Percentiles rank a stretch among this genome's conserved stretches.
Conservation (phyloP, 2,329 filamentous ascomycete genomes). For the Corynespora cassiicola region DNA sequence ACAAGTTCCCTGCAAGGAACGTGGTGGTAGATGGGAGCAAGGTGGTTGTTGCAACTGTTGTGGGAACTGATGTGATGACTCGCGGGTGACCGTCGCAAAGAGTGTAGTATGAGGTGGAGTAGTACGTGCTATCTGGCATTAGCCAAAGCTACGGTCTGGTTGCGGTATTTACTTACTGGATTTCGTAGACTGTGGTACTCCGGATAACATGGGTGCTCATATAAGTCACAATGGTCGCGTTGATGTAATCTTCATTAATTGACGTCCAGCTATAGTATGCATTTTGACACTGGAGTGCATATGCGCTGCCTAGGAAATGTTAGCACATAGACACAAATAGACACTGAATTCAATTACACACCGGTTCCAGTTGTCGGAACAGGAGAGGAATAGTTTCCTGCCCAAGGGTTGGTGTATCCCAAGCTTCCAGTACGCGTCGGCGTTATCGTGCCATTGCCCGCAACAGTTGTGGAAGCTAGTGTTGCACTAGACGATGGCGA, state of each 20-base stretch:
- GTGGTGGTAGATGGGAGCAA: constrained; percentile 14
- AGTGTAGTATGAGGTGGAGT: constrained; percentile 16
- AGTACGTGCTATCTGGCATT: constrained; percentile 11
- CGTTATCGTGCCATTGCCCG: constrained; percentile 1
- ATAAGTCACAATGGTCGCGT: constrained; percentile 5
- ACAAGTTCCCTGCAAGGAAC: constrained; percentile 11
- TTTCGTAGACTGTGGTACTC: constrained; percentile 15
- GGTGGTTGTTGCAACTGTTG: constrained; percentile 15
- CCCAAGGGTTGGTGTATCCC: constrained; percentile 21
- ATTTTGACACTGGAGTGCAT: constrained; percentile 23
- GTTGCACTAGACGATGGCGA: constrained; percentile 4
- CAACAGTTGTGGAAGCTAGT: not conserved
- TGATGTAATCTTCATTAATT: constrained; percentile 12
- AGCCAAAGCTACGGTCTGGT: not conserved
- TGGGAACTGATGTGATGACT: constrained; percentile 20
- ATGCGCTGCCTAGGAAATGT: constrained; percentile 12
- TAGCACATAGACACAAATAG: not conserved
- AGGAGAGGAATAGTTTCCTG: constrained; percentile 19
- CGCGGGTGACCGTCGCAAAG: constrained; percentile 24
- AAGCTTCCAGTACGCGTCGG: constrained; percentile 7
- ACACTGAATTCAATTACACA: constrained; percentile 3
- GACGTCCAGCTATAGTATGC: constrained; percentile 19
- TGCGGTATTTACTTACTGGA: constrained; percentile 9
- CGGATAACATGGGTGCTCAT: constrained; percentile 13
- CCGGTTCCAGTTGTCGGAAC: constrained; percentile 17